These are phyloP conservation scores for Trametes polyzona DNA, from an alignment of 1,284 basidiomycete genomes.

Conservation along the genomic window DNA sequence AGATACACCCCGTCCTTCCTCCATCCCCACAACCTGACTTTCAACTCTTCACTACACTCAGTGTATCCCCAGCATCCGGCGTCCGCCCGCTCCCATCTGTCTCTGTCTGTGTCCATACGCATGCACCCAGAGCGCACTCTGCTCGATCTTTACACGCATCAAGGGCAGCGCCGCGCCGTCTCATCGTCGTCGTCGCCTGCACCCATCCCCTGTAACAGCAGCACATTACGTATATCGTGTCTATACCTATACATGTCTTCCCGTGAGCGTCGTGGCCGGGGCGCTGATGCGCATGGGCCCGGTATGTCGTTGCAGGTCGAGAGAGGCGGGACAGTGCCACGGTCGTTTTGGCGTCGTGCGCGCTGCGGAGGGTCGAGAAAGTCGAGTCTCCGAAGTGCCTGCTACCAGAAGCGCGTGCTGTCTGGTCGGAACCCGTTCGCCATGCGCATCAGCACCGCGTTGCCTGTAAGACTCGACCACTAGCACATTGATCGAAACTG, in stretches of 20 bases:
- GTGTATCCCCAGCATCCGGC: not conserved
- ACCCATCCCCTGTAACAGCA: conserved; percentile 7
- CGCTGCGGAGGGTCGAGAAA: not conserved
- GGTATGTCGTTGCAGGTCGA: too few species aligned
- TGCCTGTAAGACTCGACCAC: conserved; percentile 65
- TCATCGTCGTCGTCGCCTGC: not conserved
- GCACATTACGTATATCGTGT: conserved; percentile 12
- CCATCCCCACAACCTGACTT: not conserved
- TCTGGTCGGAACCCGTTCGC: conserved; percentile 38
- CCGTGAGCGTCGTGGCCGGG: too few species aligned
- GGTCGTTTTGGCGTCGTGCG: not conserved
- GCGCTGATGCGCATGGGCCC: too few species aligned
- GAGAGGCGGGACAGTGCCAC: too few species aligned
- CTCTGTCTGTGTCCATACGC: not conserved
- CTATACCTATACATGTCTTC: not conserved
- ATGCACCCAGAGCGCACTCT: too few species aligned
- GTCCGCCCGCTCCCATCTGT: not conserved
- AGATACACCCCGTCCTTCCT: not conserved
- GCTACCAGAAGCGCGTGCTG: conserved; percentile 35
- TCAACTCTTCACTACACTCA: not conserved
- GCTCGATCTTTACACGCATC: too few species aligned
- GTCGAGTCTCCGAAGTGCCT: too few species aligned
- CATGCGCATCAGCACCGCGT: conserved; percentile 57
- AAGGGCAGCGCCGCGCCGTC: too few species aligned
- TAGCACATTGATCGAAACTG: conserved; percentile 24